These are phyloP conservation scores for Penicillium occitanis DNA, from an alignment of 2,329 filamentous ascomycete genomes.

Conservation along the genomic window DNA sequence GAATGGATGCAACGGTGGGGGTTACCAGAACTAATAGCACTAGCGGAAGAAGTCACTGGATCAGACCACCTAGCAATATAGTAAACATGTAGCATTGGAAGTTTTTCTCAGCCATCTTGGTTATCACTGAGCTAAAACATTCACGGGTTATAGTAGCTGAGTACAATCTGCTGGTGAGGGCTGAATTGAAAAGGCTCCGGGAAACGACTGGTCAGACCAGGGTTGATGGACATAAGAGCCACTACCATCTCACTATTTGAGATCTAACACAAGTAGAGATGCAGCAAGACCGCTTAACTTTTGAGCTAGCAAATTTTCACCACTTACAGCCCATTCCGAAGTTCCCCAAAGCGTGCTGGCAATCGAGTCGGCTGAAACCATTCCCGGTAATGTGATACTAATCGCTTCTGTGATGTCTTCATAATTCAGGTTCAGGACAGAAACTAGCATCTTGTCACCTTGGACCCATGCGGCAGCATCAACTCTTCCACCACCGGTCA, in stretches of 20 bases:
- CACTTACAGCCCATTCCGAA: not conserved
- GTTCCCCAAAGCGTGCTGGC: constrained; percentile 7
- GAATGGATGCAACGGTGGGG: constrained; percentile 28
- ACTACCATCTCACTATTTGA: too few species aligned
- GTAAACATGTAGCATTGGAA: not conserved
- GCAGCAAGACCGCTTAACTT: too few species aligned
- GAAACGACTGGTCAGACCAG: too few species aligned
- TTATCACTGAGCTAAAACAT: not conserved
- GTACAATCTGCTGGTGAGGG: too few species aligned
- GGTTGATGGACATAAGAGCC: too few species aligned
- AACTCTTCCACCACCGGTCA: constrained; percentile 29
- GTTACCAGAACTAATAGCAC: constrained; percentile 19
- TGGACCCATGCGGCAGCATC: constrained; percentile 47
- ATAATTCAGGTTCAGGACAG: constrained; percentile 41
- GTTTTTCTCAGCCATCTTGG: not conserved
- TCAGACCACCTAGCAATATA: not conserved
- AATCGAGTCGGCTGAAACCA: not conserved
- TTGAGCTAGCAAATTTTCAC: not conserved
- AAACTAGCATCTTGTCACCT: constrained; percentile 39
- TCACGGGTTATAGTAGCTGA: not conserved
- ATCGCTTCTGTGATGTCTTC: constrained; percentile 9
- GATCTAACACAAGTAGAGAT: too few species aligned
- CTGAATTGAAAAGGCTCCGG: too few species aligned
- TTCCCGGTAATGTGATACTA: constrained; percentile 21
- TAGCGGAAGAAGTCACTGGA: not conserved